These are phyloP conservation scores for Cladorrhinum sp. DNA, from an alignment of 2,329 filamentous ascomycete species.

Conservation along the genomic window DNA sequence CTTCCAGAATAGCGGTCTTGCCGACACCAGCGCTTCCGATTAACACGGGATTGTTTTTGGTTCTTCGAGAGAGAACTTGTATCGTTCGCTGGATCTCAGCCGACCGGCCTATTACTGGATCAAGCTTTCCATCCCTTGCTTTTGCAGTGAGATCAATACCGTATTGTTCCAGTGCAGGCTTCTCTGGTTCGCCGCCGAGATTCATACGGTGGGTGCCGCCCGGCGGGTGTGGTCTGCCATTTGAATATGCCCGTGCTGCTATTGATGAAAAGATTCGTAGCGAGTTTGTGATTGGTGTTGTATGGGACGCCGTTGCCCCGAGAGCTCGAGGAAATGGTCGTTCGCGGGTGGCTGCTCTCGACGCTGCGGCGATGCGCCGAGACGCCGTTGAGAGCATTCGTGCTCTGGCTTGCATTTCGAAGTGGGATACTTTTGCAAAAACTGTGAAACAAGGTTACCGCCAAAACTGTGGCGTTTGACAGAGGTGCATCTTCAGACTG, in stretches of 20 bases:
- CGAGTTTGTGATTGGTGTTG: constrained; percentile 5
- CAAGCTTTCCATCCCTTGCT: constrained; percentile 84
- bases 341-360: constrained; percentile 22
- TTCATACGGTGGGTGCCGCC: constrained; percentile 95
- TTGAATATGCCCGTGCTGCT: constrained; percentile 55
- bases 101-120: constrained; percentile 93
- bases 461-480: constrained; percentile 5
- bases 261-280: constrained; percentile 38
- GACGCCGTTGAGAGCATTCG: constrained; percentile 36
- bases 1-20: constrained; percentile 91
- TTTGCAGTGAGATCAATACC: constrained; percentile 85
- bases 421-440: background rate
- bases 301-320: constrained; percentile 5
- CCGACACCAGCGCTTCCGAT: constrained; percentile 89
- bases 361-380: constrained; percentile 33
- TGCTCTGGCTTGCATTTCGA: constrained; percentile 39
- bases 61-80: constrained; percentile 85
- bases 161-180: constrained; percentile 85
- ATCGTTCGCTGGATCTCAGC: constrained; percentile 91
- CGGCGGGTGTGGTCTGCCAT: constrained; percentile 78
- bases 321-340: constrained; percentile 20
- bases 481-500: background rate
- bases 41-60: constrained; percentile 95
- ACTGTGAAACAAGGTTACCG: background rate
- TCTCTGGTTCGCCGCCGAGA: constrained; percentile 70